Percentiles rank a stretch among this genome's conserved stretches.
Conservation (phyloP, 257 asterid species). For the Solanum etuberosum region DNA sequence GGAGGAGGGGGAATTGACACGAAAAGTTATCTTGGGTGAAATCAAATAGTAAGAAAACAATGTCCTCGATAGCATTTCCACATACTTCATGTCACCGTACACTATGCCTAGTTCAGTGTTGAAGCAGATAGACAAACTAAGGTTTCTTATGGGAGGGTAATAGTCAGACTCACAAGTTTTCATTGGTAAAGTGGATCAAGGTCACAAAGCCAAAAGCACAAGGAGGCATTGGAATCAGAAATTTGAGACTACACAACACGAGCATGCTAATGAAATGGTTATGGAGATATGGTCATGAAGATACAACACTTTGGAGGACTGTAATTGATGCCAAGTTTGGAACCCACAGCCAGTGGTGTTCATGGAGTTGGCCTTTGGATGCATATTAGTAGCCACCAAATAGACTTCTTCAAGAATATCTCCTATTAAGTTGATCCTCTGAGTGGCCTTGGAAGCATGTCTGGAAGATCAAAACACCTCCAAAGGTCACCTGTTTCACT, state of each 20-base stretch:
- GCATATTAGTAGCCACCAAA: not conserved
- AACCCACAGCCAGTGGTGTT: not conserved
- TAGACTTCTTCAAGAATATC: not conserved
- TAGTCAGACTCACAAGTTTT: not conserved
- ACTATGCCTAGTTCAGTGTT: not conserved
- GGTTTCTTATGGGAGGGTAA: not conserved
- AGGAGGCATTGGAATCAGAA: not conserved
- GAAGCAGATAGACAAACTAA: not conserved
- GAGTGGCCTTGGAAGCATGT: not conserved
- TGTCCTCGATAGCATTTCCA: not conserved
- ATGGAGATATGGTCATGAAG: not conserved
- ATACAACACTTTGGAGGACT: not conserved
- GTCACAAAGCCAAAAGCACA: not conserved
- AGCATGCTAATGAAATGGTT: not conserved
- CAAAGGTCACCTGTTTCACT: not conserved
- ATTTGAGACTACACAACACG: not conserved
- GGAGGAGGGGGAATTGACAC: too few relatives aligned
- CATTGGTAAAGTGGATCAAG: not conserved
- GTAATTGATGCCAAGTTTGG: not conserved
- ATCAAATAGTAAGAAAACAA: too few relatives aligned
- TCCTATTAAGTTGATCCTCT: not conserved
- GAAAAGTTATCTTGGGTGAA: too few relatives aligned
- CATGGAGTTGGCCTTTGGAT: not conserved
- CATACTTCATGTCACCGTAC: not conserved
- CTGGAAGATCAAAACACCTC: not conserved